Evolutionary conservation across 805 yeast species (phyloP).

Genomic region (Candida gorgasii): DNA sequence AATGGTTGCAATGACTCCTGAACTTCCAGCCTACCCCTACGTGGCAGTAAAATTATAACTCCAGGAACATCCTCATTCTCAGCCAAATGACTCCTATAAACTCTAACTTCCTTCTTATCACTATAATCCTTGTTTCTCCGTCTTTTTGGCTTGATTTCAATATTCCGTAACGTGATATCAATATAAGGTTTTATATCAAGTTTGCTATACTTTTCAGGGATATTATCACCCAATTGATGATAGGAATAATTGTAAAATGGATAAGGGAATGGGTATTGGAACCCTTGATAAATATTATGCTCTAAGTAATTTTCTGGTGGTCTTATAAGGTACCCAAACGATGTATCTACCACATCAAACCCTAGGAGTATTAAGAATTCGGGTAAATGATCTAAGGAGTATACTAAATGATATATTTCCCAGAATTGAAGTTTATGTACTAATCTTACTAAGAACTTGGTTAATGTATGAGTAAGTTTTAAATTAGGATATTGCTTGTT

Average conservation of each 20-base stretch:
- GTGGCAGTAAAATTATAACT: not conserved
- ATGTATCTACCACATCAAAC: constrained; percentile 36
- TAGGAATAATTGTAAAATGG: constrained; percentile 47
- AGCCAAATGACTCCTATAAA: constrained; percentile 2
- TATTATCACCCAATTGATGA: constrained; percentile 34
- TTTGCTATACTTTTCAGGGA: constrained; percentile 25
- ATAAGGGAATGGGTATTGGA: constrained; percentile 46
- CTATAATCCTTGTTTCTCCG: not conserved
- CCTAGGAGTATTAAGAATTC: constrained; percentile 34
- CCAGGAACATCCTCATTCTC: constrained; percentile 2
- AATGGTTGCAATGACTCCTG: not conserved
- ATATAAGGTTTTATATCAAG: constrained; percentile 36
- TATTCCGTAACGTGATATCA: constrained; percentile 30
- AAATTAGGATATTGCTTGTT: constrained; percentile 38
- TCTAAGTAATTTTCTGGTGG: constrained; percentile 42
- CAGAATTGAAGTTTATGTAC: constrained; percentile 42
- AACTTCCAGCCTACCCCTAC: not conserved
- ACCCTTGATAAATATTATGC: constrained; percentile 38
- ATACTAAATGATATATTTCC: constrained; percentile 44
- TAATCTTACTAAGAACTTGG: constrained; percentile 39
- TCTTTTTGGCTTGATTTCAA: constrained; percentile 5
- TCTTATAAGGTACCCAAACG: constrained; percentile 37
- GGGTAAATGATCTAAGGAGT: constrained; percentile 32
- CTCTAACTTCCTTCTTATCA: constrained; percentile 8
- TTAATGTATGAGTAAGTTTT: constrained; percentile 38